Evolutionary conservation across 2,329 filamentous ascomycete genomes (phyloP), one percentile per base, ranked within the genome.

Genomic region (Cladophialophora carrionii): DNA sequence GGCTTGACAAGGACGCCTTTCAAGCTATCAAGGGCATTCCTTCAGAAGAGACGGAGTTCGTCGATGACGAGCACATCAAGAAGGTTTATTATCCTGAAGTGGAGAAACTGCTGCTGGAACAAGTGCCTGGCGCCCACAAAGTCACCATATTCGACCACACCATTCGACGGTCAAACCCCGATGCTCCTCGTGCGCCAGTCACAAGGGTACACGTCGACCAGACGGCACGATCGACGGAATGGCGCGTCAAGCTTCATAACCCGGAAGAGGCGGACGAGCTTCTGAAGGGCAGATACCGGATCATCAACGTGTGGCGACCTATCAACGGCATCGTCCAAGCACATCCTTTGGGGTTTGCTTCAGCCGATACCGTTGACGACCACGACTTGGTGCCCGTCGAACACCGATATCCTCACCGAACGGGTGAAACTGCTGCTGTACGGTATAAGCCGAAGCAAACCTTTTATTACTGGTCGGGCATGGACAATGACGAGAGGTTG

Each of bases 101-200:
- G 8, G 89, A 93, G 78, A 76, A 83, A 56, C 79, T 96, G 29
- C 80, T 97, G 0, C 79, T 92, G 2, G 79, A 85, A 14, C 77
- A 86, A 63, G 81, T 96, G 17, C 87, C 88, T 0, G 90, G 89
- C 60, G 83, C 85, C 29, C 82, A 85, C 63, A 82, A 83, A 4
- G 81, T 96, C 32, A 80, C 91, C 71, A 80, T 96, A 74, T 96
- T 96, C 78, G 92, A 96, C 81, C 90, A 96, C 80, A 96, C 92
- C 7, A 86, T 96, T 75, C 89, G 92, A n/a, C 85, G 90, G 49
- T 81, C 85, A 10, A 74, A 77, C 1, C 83, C 87, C 0, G 77
- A 80, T 60, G 84, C 89, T 0, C 76, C 77, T n/a, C 85, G 92
- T 55, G 81, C 79, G 1, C 91, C 92, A 1, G 91, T 96, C 0